phyloP scores from a whole-genome alignment of 441 rosid genomes.

The Euphorbia celastroides region DNA sequence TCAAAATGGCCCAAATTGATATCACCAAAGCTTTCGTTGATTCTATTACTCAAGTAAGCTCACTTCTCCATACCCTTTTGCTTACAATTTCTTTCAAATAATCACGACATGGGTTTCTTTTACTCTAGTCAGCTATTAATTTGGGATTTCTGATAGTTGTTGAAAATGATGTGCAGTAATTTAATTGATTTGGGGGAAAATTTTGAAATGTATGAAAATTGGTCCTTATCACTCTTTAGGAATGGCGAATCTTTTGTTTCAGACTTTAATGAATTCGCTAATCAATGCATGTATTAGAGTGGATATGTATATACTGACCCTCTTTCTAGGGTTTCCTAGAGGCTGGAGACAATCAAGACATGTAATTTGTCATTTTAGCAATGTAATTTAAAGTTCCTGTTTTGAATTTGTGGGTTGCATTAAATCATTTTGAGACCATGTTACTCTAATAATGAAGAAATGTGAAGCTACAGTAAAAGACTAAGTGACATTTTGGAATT shows the following conservation, averaged over 20 bases:
- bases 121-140: background rate
- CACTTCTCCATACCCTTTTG: background rate
- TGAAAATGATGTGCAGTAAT: background rate
- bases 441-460: background rate
- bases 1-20: conserved; percentile 60
- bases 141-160: background rate
- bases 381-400: background rate
- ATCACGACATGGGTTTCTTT: background rate
- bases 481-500: too few species aligned
- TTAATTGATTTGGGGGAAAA: background rate
- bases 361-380: background rate
- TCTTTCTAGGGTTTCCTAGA: background rate
- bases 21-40: conserved; percentile 70
- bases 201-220: too few species aligned
- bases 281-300: background rate
- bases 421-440: background rate
- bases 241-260: background rate
- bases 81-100: background rate
- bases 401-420: background rate
- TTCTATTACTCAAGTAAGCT: conserved; percentile 68
- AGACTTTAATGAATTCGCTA: background rate
- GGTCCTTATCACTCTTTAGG: background rate
- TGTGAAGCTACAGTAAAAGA: background rate
- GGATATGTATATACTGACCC: background rate
- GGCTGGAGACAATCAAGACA: background rate